phyloP scores from a whole-genome alignment of 805 yeast species.

The Candida stauntonica region DNA sequence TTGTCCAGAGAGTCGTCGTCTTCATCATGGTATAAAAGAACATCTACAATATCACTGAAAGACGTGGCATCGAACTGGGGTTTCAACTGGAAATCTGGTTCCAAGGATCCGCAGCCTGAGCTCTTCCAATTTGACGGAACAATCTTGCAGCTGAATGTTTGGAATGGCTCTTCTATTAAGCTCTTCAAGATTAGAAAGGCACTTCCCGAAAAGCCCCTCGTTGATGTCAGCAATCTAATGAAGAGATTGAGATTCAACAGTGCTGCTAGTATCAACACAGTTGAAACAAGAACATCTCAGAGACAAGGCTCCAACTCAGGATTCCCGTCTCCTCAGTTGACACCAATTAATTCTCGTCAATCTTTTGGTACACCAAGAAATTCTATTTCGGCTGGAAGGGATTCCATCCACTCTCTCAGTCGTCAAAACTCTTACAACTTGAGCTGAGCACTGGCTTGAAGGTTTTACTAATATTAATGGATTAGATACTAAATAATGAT shows the following conservation, averaged over 20 bases:
- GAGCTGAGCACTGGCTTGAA: too few species aligned
- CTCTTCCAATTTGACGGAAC: slow-evolving; percentile 19
- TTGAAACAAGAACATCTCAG: slow-evolving; percentile 17
- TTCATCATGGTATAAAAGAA: slow-evolving; percentile 26
- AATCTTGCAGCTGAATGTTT: slow-evolving; percentile 18
- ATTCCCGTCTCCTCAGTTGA: slow-evolving; percentile 23
- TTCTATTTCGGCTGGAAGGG: slow-evolving; percentile 18
- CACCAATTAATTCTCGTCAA: slow-evolving; percentile 28
- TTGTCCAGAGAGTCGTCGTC: slow-evolving; percentile 11
- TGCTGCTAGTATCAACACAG: slow-evolving; percentile 21
- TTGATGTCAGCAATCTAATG: slow-evolving; percentile 37
- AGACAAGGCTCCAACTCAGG: slow-evolving; percentile 15
- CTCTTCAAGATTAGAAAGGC: slow-evolving; percentile 35
- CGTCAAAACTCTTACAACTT: slow-evolving; percentile 15
- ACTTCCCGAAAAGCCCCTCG: slow-evolving; percentile 37
- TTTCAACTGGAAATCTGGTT: slow-evolving; percentile 25
- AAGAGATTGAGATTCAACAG: slow-evolving; percentile 33
- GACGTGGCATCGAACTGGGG: slow-evolving; percentile 37
- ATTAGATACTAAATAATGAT: not conserved
- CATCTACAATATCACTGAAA: slow-evolving; percentile 22
- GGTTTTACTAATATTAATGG: too few species aligned
- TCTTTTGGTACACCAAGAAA: slow-evolving; percentile 27
- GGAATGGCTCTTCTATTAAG: slow-evolving; percentile 20
- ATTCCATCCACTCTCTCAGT: slow-evolving; percentile 18
- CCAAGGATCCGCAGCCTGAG: slow-evolving; percentile 7